These are phyloP conservation scores for Sesbania bispinosa DNA, from an alignment of 306 rosid species.

Conservation along the genomic window DNA sequence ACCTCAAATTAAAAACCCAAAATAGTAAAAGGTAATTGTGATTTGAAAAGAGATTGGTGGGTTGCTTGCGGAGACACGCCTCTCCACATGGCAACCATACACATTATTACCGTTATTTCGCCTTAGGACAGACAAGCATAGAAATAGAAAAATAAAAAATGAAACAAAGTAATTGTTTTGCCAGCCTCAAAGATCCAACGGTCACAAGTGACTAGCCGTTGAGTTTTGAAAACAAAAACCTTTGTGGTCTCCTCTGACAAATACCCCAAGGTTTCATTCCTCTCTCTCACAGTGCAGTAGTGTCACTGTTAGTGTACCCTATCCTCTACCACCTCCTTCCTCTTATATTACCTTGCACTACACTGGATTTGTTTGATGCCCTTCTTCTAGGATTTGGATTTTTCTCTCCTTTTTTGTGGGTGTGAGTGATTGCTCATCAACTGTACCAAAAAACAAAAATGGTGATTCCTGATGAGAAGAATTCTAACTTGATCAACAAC, in stretches of 20 bases:
- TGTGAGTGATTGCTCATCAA: conserved; percentile 24
- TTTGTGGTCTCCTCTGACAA: conserved; percentile 31
- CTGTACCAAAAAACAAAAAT: conserved; percentile 25
- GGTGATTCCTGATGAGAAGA: conserved; percentile 59
- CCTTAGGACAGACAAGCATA: conserved; percentile 9
- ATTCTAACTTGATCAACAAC: conserved; percentile 42
- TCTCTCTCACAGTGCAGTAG: background rate
- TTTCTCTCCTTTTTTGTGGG: background rate
- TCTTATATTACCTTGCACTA: background rate
- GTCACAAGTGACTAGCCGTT: conserved; percentile 87
- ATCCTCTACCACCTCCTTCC: background rate
- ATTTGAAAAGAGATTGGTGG: conserved; percentile 37
- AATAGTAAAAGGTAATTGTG: background rate
- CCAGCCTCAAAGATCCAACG: conserved; percentile 62
- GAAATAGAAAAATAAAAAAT: background rate
- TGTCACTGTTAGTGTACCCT: background rate
- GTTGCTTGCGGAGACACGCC: background rate
- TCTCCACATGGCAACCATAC: conserved; percentile 42
- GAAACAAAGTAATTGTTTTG: conserved; percentile 7
- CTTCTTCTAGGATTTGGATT: conserved; percentile 16
- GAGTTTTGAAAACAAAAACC: conserved; percentile 45
- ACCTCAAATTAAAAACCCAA: background rate
- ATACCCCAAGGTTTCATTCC: conserved; percentile 32
- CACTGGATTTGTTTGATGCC: background rate
- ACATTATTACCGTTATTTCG: conserved; percentile 65